phyloP scores from a whole-genome alignment of 2,329 filamentous ascomycete species.

The Elsinoe fawcettii region DNA sequence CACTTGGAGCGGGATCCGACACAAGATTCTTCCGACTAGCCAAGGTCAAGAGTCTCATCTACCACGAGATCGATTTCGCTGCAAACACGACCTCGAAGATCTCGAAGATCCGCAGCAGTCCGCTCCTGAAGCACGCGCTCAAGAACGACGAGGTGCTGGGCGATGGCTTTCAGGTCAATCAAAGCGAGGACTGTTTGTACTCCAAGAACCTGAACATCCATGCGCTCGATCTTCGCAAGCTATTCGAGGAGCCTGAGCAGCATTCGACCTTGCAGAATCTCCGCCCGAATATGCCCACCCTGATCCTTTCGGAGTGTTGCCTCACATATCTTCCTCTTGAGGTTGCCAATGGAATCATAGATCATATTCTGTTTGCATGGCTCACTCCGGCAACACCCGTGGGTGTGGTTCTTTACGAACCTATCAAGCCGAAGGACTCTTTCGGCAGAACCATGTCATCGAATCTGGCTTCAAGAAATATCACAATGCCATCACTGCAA shows the following conservation, averaged over 20 bases:
- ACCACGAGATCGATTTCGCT: constrained; percentile 90
- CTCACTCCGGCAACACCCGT: constrained; percentile 39
- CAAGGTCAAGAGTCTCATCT: constrained; percentile 50
- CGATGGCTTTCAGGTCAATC: constrained; percentile 31
- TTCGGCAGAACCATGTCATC: constrained; percentile 90
- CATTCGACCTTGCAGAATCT: constrained; percentile 37
- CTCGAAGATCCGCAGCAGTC: constrained; percentile 29
- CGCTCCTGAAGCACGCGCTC: constrained; percentile 25
- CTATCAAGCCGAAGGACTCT: constrained; percentile 70
- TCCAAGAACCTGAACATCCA: constrained; percentile 48
- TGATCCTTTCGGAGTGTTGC: constrained; percentile 91
- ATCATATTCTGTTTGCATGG: constrained; percentile 30
- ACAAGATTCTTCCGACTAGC: constrained; percentile 77
- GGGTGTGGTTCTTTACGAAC: constrained; percentile 76
- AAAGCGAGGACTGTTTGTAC: constrained; percentile 37
- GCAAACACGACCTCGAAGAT: constrained; percentile 63
- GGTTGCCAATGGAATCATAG: constrained; percentile 56
- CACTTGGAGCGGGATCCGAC: constrained; percentile 87
- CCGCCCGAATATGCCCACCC: constrained; percentile 58
- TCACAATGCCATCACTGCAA: constrained; percentile 74
- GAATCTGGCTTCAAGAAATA: constrained; percentile 74
- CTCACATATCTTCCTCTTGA: constrained; percentile 72
- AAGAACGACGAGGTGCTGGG: constrained; percentile 2
- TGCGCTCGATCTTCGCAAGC: constrained; percentile 56
- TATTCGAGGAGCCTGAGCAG: too few species aligned